Percentiles rank a stretch among this genome's conserved stretches.
These are phyloP conservation scores for Cladorrhinum samala DNA, from an alignment of 495 filamentous ascomycete species.

Conservation along the genomic window DNA sequence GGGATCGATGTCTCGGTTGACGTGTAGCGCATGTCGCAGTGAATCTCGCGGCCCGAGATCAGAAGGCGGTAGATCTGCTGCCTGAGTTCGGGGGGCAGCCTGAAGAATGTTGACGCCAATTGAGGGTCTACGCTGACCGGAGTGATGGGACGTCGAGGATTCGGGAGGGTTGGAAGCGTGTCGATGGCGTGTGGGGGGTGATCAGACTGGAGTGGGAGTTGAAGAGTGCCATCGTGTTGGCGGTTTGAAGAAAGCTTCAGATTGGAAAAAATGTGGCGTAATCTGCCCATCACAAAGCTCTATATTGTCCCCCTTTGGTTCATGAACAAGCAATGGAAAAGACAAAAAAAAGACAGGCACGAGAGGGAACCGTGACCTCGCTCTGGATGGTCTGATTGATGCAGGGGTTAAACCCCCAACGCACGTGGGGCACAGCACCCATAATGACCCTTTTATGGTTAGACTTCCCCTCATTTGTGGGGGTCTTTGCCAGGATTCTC, in stretches of 20 bases:
- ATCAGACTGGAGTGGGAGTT: not conserved
- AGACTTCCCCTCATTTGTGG: no score
- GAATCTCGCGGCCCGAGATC: conserved; percentile 14
- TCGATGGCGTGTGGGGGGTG: conserved; percentile 5
- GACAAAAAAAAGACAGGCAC: no score
- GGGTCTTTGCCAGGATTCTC: no score
- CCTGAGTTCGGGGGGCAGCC: conserved; percentile 35
- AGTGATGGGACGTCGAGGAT: conserved; percentile 9
- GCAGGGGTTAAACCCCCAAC: no score
- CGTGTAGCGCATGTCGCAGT: conserved; percentile 20
- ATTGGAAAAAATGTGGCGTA: not conserved
- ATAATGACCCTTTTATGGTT: no score
- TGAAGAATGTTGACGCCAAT: conserved; percentile 31
- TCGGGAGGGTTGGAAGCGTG: conserved; percentile 12
- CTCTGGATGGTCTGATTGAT: no score
- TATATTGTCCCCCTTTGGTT: no score
- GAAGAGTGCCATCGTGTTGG: not conserved
- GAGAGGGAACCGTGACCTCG: no score
- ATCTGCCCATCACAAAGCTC: not conserved
- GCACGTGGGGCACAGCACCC: no score
- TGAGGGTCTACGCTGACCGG: not conserved
- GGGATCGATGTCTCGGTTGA: conserved; percentile 3
- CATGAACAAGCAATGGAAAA: no score
- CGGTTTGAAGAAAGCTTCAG: not conserved
- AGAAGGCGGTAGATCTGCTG: conserved; percentile 24